Evolutionary conservation across 371 early-diverging fungal genomes (phyloP).

Genomic region (Phascolomyces articulosus): DNA sequence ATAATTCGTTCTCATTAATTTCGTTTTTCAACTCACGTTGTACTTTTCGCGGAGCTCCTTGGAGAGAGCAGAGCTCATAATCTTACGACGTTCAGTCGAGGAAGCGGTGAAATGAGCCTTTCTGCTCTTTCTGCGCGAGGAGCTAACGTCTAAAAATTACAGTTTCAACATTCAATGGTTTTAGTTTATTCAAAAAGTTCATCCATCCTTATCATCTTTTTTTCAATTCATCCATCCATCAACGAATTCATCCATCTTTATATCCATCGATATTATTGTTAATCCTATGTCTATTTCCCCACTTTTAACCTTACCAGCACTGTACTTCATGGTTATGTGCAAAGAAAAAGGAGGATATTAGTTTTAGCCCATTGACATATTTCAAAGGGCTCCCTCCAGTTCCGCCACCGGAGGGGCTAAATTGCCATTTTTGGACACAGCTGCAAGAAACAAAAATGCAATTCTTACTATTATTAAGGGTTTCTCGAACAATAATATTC

Average conservation of each 20-base stretch:
- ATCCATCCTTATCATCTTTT: slow-evolving; percentile 18
- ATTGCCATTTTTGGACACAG: too few species aligned
- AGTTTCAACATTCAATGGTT: background rate
- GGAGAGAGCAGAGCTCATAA: slow-evolving; percentile 95
- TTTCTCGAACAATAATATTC: too few species aligned
- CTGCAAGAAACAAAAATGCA: too few species aligned
- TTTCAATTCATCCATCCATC: background rate
- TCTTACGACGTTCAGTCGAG: slow-evolving; percentile 91
- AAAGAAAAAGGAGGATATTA: slow-evolving; percentile 12
- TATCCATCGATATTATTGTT: slow-evolving; percentile 15
- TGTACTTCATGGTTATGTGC: slow-evolving; percentile 40
- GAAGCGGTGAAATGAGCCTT: slow-evolving; percentile 99
- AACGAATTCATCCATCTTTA: slow-evolving; percentile 18
- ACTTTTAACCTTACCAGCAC: slow-evolving; percentile 40
- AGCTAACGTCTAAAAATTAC: slow-evolving; percentile 75
- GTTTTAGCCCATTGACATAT: background rate
- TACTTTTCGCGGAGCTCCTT: slow-evolving; percentile 98
- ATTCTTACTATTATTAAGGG: too few species aligned
- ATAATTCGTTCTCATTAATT: background rate
- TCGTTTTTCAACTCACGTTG: slow-evolving; percentile 59
- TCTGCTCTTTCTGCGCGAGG: slow-evolving; percentile 94
- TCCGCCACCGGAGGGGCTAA: too few species aligned
- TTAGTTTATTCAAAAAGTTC: background rate
- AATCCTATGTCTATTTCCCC: background rate
- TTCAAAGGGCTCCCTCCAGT: too few species aligned